Percentiles rank a stretch among this genome's conserved stretches.
phyloP scores from a whole-genome alignment of 2,329 filamentous ascomycete species.

The Aureobasidium uvarum region DNA sequence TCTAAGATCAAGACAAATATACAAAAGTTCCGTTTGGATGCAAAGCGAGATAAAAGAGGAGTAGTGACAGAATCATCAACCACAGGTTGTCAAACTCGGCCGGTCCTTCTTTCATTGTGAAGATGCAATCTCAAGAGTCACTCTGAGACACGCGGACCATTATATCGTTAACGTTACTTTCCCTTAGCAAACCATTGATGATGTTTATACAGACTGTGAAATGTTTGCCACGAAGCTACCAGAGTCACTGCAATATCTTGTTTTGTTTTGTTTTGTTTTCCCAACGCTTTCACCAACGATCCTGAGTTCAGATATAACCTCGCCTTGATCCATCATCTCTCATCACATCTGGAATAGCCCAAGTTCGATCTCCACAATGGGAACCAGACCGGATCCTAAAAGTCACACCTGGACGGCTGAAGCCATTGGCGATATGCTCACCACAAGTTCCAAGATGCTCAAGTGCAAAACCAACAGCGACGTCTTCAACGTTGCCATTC shows the following conservation, averaged over 20 bases:
- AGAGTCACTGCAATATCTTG: no score
- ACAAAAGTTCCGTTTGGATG: background rate
- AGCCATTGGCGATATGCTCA: background rate
- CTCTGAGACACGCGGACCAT: background rate
- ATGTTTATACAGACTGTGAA: background rate
- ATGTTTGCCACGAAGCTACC: background rate
- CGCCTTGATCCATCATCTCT: background rate
- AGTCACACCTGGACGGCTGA: background rate
- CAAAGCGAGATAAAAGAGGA: background rate
- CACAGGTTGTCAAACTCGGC: background rate
- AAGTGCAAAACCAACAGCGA: background rate
- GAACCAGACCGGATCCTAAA: background rate
- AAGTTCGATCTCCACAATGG: background rate
- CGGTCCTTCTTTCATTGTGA: background rate
- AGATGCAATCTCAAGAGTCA: no score
- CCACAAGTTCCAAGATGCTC: background rate
- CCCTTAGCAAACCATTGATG: no score
- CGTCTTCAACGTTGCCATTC: background rate
- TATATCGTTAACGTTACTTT: background rate
- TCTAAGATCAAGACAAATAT: background rate
- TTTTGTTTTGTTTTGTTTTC: background rate
- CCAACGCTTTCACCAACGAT: background rate
- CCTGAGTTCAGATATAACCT: background rate
- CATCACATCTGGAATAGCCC: background rate
- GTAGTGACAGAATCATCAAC: background rate